These are phyloP conservation scores for Suhomyces emberorum DNA, from an alignment of 805 yeast species.

Conservation along the genomic window DNA sequence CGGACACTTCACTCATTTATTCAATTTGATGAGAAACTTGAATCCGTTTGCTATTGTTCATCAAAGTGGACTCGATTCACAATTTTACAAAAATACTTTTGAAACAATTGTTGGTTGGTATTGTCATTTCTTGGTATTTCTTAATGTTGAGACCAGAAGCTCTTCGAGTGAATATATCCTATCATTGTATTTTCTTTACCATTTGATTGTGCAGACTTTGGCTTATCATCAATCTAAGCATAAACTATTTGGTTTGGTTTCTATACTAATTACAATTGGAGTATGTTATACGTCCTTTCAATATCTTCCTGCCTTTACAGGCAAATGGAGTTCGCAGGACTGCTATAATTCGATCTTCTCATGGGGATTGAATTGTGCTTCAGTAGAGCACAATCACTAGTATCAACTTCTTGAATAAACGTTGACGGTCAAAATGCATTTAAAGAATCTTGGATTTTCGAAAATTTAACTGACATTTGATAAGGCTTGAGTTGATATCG, in stretches of 20 bases:
- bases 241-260: no score
- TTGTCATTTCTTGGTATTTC: slow-evolving; percentile 56
- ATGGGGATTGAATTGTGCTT: background rate
- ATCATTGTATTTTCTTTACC: slow-evolving; percentile 47
- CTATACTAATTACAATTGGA: no score
- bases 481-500: no score
- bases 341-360: background rate
- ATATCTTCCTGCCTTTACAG: background rate
- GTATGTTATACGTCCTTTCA: no score
- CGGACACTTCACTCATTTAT: slow-evolving; percentile 11
- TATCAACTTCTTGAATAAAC: no score
- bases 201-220: slow-evolving; percentile 42
- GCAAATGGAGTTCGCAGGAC: background rate
- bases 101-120: slow-evolving; percentile 55
- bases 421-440: no score
- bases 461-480: no score
- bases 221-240: no score
- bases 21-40: slow-evolving; percentile 20
- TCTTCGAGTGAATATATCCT: slow-evolving; percentile 49
- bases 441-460: no score
- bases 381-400: no score
- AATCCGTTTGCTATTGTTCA: slow-evolving; percentile 28
- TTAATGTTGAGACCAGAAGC: slow-evolving; percentile 36
- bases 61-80: slow-evolving; percentile 11
- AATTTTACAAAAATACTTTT: slow-evolving; percentile 20